Conservation (phyloP, 83 land plant genomes). For the Picea abies region DNA sequence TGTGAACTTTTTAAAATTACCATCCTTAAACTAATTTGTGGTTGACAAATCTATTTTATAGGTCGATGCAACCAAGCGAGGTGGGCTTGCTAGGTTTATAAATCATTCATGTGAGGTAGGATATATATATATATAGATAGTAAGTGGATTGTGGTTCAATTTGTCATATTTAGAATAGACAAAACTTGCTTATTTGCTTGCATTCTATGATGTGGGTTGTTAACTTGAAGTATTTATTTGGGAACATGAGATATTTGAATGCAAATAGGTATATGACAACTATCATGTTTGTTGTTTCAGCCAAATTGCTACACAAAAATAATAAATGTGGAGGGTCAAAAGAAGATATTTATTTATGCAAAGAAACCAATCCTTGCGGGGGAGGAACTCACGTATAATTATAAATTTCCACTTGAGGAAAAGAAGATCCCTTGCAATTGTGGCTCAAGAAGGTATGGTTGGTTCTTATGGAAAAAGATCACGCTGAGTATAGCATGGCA, state of each 20-base stretch:
- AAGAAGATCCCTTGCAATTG: conserved; percentile 92
- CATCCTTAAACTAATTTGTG: too few relatives aligned
- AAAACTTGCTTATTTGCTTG: not conserved
- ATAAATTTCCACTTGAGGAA: conserved; percentile 91
- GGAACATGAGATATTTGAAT: not conserved
- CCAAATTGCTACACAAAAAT: conserved; percentile 97
- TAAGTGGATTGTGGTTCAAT: not conserved
- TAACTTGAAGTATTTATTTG: not conserved
- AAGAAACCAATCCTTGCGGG: conserved; percentile 76
- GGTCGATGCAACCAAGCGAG: conserved; percentile 99
- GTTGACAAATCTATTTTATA: conserved; percentile 17
- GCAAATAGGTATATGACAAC: too few relatives aligned
- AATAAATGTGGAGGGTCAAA: conserved; percentile 88
- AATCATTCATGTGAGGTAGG: conserved; percentile 98
- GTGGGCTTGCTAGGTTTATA: conserved; percentile 97
- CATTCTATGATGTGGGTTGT: not conserved
- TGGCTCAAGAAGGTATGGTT: conserved; percentile 74
- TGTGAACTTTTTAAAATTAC: not conserved
- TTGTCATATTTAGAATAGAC: too few relatives aligned
- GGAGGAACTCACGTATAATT: conserved; percentile 93
- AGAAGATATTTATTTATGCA: conserved; percentile 90
- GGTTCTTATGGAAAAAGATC: not conserved
- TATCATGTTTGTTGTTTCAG: conserved; percentile 39
- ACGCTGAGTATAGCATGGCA: not conserved
- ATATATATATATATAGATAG: not conserved